These are phyloP conservation scores for Colletotrichum noveboracense DNA, from an alignment of 2,329 filamentous ascomycete genomes.

Conservation along the genomic window DNA sequence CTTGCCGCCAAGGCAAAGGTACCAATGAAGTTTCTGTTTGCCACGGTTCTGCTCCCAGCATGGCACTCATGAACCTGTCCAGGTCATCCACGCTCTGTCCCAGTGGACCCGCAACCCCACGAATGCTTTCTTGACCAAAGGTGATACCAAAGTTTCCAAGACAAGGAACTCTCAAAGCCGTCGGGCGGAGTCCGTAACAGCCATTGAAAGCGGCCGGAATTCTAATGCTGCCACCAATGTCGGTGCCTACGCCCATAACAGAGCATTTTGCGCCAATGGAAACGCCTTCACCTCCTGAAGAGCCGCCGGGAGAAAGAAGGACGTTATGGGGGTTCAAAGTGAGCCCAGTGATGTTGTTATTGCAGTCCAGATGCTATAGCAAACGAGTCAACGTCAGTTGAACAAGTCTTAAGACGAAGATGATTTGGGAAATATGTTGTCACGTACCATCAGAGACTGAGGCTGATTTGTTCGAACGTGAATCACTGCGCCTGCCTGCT, in stretches of 20 bases:
- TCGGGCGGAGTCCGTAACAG: constrained; percentile 61
- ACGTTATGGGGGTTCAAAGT: constrained; percentile 55
- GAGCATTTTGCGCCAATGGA: constrained; percentile 64
- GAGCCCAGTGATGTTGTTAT: neutral
- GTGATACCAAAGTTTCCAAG: constrained; percentile 57
- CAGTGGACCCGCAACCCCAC: constrained; percentile 57
- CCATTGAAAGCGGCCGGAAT: constrained; percentile 61
- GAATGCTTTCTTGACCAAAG: constrained; percentile 68
- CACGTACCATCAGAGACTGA: neutral
- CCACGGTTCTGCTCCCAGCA: constrained; percentile 62
- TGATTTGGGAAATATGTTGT: neutral
- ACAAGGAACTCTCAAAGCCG: constrained; percentile 64
- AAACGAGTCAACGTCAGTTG: accelerated
- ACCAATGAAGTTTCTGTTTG: constrained; percentile 59
- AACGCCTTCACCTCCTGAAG: constrained; percentile 70
- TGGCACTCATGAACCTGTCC: constrained; percentile 54
- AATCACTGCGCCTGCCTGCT: constrained; percentile 54
- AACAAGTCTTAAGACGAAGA: neutral
- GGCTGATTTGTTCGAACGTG: constrained; percentile 62
- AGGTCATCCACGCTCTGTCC: constrained; percentile 58
- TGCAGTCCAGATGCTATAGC: neutral
- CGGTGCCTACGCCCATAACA: constrained; percentile 43
- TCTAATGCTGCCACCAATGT: neutral
- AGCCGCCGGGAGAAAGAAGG: constrained; percentile 65
- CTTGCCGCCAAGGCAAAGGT: constrained; percentile 60